Percentiles rank a stretch among this genome's conserved stretches.
phyloP scores from a whole-genome alignment of 352 stramenopile species.

The Globisporangium takayamanum region DNA sequence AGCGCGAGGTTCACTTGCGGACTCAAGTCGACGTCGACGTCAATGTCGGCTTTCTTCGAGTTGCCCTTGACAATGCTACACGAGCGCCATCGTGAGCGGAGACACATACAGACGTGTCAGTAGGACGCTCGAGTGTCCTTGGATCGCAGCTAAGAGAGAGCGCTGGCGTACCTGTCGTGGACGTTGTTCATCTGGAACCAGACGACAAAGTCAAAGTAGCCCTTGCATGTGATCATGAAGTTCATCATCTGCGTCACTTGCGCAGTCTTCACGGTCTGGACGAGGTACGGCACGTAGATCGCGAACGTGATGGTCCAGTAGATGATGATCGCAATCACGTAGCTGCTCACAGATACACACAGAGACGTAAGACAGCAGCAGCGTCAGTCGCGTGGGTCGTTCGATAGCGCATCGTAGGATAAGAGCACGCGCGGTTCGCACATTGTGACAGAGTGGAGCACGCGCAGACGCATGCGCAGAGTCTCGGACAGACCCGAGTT shows the following conservation, averaged over 20 bases:
- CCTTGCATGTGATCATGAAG: slow-evolving; percentile 89
- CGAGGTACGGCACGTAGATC: slow-evolving; percentile 81
- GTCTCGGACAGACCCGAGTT: slow-evolving; percentile 81
- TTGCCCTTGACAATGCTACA: slow-evolving; percentile 12
- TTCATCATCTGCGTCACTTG: slow-evolving; percentile 78
- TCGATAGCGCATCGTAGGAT: not conserved
- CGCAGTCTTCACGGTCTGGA: slow-evolving; percentile 42
- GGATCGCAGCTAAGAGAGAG: not conserved
- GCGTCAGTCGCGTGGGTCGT: not conserved
- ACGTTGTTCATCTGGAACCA: slow-evolving; percentile 90
- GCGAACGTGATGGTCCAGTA: slow-evolving; percentile 85
- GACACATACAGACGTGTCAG: not conserved
- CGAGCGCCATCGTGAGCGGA: not conserved
- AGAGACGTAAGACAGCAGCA: not conserved
- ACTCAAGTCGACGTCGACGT: slow-evolving; percentile 82
- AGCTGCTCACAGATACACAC: slow-evolving; percentile 26
- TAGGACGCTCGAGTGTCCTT: not conserved
- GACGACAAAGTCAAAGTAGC: slow-evolving; percentile 86
- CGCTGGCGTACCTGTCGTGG: slow-evolving; percentile 28
- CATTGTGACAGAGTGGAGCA: slow-evolving; percentile 85
- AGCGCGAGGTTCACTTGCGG: slow-evolving; percentile 83
- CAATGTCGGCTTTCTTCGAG: slow-evolving; percentile 49
- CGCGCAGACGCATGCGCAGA: slow-evolving; percentile 74
- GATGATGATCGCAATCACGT: slow-evolving; percentile 89
- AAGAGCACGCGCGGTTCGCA: slow-evolving; percentile 26